Conservation (phyloP, 768 basidiomycete species). For the Tricholoma sp. region DNA sequence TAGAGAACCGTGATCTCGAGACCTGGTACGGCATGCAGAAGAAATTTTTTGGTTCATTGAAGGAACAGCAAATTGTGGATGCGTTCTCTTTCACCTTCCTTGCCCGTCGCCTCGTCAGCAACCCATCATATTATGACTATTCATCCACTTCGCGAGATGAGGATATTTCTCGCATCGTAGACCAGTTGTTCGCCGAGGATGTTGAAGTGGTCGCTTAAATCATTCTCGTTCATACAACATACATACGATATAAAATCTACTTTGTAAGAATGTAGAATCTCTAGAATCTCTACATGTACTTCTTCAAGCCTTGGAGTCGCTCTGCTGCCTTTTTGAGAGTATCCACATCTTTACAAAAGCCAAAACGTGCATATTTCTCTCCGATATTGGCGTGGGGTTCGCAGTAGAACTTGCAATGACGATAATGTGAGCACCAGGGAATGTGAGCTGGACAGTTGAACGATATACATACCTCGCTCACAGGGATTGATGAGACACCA, state of each 20-base stretch:
- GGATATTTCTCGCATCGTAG: slow-evolving; percentile 66
- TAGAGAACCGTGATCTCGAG: slow-evolving; percentile 43
- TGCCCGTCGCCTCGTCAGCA: slow-evolving; percentile 60
- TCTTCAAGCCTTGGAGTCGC: slow-evolving; percentile 68
- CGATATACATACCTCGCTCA: slow-evolving; percentile 74
- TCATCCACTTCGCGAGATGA: slow-evolving; percentile 39
- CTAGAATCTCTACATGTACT: slow-evolving; percentile 35
- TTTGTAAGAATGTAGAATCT: slow-evolving; percentile 2
- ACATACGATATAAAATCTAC: slow-evolving; percentile 1
- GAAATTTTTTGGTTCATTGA: slow-evolving; percentile 31
- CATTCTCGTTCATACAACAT: background rate
- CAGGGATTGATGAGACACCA: slow-evolving; percentile 90
- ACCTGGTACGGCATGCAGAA: slow-evolving; percentile 43
- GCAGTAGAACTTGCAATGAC: slow-evolving; percentile 73
- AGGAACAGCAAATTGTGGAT: slow-evolving; percentile 70
- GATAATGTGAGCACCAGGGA: slow-evolving; percentile 7
- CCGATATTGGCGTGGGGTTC: slow-evolving; percentile 81
- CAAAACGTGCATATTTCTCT: slow-evolving; percentile 82
- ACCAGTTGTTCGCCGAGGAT: slow-evolving; percentile 34
- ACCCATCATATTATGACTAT: slow-evolving; percentile 83
- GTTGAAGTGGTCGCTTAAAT: slow-evolving; percentile 1
- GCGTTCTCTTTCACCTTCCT: slow-evolving; percentile 80
- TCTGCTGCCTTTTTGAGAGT: slow-evolving; percentile 80
- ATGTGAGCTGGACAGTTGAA: background rate
- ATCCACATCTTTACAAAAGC: slow-evolving; percentile 93